Base-by-base conservation (phyloP, 2,329 filamentous ascomycete species). In the Aspergillus chevalieri region DNA sequence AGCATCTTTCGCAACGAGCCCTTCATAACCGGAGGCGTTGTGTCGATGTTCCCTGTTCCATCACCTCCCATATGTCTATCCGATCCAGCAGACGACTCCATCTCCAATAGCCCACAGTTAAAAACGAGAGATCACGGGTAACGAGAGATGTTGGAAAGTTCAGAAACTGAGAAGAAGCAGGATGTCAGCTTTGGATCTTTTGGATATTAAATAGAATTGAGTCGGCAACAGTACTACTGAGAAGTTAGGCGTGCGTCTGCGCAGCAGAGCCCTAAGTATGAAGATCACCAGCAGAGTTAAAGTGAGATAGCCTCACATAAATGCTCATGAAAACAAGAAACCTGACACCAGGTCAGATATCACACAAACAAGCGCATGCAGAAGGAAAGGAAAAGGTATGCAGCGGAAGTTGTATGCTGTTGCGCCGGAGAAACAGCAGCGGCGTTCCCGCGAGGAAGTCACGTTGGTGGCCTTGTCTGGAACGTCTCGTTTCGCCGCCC, bases 1-100 rank as follows among this genome's bases (percentile, higher is more conserved):
- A 57, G 30, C n/a, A 15, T 52, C 51, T 26, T 46, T 45, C 1
- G 52, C 46, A 8, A 51, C 48, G 9, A 47, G 42, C n/a, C 26
- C 4, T 46, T 42, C 12, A 3, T 45, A 21, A 41, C 17, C 10
- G 9, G 12, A 41, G 38, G 17, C 3, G 17, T 22, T 10, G 26
- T 12, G 10, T 30, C 4, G 3, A 30, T 30, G 26, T 30, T 5
- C 4, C 26, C 26, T 30, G 26, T 30, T 5, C 10, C 12, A 10
- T 30, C 26, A 30, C 26, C 4, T 30, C 10, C 26, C 10, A 30
- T 12, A 12, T 30, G 10, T 30, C 26, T 30, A 17, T 36, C 15
- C n/a, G 34, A 36, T n/a, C 15, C n/a, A 36, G 34, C 14, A 17
- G 15, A 17, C 1, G 34, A 36, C n/a, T 36, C 34, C 34, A 36